Percentiles rank a stretch among this genome's conserved stretches.
Evolutionary conservation across 768 basidiomycete species (phyloP).

Genomic region (Hericium coralloides): DNA sequence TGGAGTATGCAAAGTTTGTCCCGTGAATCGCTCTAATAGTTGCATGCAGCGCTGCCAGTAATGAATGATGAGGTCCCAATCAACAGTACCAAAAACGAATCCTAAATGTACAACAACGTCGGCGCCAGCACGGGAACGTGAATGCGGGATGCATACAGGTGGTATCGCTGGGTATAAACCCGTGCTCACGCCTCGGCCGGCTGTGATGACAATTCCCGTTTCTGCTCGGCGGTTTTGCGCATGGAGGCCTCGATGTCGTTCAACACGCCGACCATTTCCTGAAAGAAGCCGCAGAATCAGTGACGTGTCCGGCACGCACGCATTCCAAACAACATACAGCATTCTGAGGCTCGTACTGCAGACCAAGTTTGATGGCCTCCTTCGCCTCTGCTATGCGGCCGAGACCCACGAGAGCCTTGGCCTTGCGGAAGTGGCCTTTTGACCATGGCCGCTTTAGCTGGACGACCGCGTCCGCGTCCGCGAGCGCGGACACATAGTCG

Average conservation of each 20-base stretch:
- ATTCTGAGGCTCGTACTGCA: slow-evolving; percentile 75
- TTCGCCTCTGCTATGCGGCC: slow-evolving; percentile 62
- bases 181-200: background rate
- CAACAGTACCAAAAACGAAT: background rate
- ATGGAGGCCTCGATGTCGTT: slow-evolving; percentile 9
- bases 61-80: too few relatives aligned
- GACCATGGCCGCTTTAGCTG: slow-evolving; percentile 80
- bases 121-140: background rate
- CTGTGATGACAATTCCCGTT: background rate
- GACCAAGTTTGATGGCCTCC: slow-evolving; percentile 72
- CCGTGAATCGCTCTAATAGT: too few relatives aligned
- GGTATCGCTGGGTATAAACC: background rate
- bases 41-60: too few relatives aligned
- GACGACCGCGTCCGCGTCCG: slow-evolving; percentile 89
- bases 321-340: slow-evolving; percentile 27
- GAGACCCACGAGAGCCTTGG: slow-evolving; percentile 78
- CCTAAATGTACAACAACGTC: slow-evolving; percentile 1
- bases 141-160: background rate
- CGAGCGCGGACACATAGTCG: slow-evolving; percentile 69
- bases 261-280: slow-evolving; percentile 14
- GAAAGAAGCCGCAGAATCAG: background rate
- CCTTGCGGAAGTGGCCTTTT: slow-evolving; percentile 94
- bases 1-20: too few relatives aligned
- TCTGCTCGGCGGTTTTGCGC: slow-evolving; percentile 1
- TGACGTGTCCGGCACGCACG: background rate